phyloP scores from a whole-genome alignment of 192 early-diverging fungal species.

The Polychytrium aggregatum region DNA sequence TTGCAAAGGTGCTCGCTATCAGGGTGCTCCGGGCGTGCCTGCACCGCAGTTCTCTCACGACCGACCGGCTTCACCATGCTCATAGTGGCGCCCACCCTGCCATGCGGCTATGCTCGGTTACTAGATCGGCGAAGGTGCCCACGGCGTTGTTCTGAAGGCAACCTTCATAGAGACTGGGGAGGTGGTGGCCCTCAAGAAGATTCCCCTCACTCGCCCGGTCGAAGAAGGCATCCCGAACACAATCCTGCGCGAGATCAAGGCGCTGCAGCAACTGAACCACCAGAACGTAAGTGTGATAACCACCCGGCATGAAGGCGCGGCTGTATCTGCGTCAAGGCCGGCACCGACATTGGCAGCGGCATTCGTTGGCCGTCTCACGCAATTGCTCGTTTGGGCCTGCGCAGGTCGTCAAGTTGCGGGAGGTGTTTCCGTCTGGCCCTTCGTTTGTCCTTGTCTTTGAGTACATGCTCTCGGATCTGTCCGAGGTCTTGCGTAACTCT shows the following conservation, averaged over 20 bases:
- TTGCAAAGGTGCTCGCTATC: conserved; percentile 6
- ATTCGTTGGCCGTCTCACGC: too few species aligned
- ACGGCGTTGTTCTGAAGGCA: conserved; percentile 41
- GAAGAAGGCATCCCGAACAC: conserved; percentile 44
- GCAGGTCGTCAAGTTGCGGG: conserved; percentile 35
- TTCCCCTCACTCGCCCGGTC: conserved; percentile 33
- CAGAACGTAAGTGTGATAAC: conserved; percentile 26
- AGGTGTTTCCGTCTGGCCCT: conserved; percentile 34
- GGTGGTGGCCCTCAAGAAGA: conserved; percentile 42
- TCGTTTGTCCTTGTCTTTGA: conserved; percentile 41
- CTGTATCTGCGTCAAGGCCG: too few species aligned
- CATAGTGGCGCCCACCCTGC: neutral
- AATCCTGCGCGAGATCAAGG: conserved; percentile 47
- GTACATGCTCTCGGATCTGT: conserved; percentile 40
- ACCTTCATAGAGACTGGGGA: conserved; percentile 36
- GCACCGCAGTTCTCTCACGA: neutral
- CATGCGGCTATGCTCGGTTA: too few species aligned
- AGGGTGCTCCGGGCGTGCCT: neutral
- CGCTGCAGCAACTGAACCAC: conserved; percentile 38
- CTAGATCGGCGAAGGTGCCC: conserved; percentile 44
- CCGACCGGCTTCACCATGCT: neutral
- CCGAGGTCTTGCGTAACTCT: conserved; percentile 31
- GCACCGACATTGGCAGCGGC: too few species aligned
- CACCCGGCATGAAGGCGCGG: too few species aligned
- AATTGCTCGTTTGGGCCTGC: too few species aligned